Conservation (phyloP, 805 yeast genomes). For the Torulaspora microellipsoides region DNA sequence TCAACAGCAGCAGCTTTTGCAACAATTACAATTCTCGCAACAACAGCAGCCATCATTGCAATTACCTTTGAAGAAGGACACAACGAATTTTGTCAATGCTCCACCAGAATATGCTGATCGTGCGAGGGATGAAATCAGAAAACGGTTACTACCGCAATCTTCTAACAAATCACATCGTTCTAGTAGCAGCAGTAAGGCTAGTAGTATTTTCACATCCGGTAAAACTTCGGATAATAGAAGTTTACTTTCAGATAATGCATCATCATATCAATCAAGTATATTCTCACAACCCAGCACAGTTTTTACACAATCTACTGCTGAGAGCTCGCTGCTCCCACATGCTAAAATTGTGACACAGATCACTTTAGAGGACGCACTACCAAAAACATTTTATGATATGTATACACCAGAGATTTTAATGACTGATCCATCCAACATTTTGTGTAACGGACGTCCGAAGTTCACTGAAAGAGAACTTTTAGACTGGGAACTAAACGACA, state of each 20-base stretch:
- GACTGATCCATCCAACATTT: constrained; percentile 36
- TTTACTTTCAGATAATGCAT: constrained; percentile 19
- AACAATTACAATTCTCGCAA: constrained; percentile 3
- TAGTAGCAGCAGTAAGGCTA: constrained; percentile 4
- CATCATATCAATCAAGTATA: constrained; percentile 26
- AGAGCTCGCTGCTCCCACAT: constrained; percentile 10
- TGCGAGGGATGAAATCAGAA: constrained; percentile 35
- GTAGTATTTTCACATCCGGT: background rate
- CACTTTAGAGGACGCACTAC: constrained; percentile 48
- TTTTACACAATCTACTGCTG: constrained; percentile 15
- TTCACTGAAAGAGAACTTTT: constrained; percentile 59
- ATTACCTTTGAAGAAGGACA: constrained; percentile 7
- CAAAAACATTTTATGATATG: constrained; percentile 48
- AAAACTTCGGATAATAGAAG: constrained; percentile 14
- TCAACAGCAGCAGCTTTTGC: constrained; percentile 3
- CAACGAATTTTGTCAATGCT: constrained; percentile 30
- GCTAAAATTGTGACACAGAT: constrained; percentile 22
- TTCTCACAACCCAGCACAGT: constrained; percentile 28
- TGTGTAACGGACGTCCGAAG: constrained; percentile 55
- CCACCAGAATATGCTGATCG: constrained; percentile 35
- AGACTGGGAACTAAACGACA: constrained; percentile 70
- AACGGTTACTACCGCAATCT: constrained; percentile 20
- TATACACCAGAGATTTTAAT: constrained; percentile 52
- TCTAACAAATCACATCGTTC: constrained; percentile 6
- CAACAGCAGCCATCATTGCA: constrained; percentile 4